Conservation (phyloP, 495 filamentous ascomycete genomes). For the Neurospora sp. region DNA sequence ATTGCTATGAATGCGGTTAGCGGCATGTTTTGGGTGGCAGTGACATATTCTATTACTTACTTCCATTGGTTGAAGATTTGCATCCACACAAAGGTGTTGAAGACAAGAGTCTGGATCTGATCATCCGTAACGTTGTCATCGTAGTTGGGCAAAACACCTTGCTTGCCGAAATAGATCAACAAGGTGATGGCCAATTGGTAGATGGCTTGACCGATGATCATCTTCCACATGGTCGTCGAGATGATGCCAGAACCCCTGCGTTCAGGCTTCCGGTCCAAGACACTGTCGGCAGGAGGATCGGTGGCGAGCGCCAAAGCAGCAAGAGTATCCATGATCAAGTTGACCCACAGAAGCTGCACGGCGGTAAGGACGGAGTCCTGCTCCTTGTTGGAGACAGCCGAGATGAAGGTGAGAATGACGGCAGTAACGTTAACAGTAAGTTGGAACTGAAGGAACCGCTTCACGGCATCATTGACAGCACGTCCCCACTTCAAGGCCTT, state of each 20-base stretch:
- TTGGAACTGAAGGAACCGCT: slow-evolving; percentile 88
- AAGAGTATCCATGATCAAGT: slow-evolving; percentile 90
- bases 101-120: slow-evolving; percentile 64
- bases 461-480: slow-evolving; percentile 82
- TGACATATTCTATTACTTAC: slow-evolving; percentile 32
- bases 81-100: slow-evolving; percentile 97
- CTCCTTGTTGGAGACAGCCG: slow-evolving; percentile 58
- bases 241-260: slow-evolving; percentile 69
- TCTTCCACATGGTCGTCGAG: slow-evolving; percentile 88
- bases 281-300: slow-evolving; percentile 68
- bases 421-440: slow-evolving; percentile 88
- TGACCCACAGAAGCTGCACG: slow-evolving; percentile 86
- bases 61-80: slow-evolving; percentile 95
- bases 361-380: slow-evolving; percentile 69
- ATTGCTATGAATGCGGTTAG: slow-evolving; percentile 42
- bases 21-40: background rate
- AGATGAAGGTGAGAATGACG: slow-evolving; percentile 72
- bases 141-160: slow-evolving; percentile 45
- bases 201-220: slow-evolving; percentile 80
- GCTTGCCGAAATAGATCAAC: slow-evolving; percentile 64
- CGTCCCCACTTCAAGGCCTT: slow-evolving; percentile 87
- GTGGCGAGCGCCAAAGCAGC: slow-evolving; percentile 80
- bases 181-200: slow-evolving; percentile 75
- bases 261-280: slow-evolving; percentile 74
- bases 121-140: slow-evolving; percentile 18